Conservation (phyloP, 345 rosid species). For the Alliaria petiolata region DNA sequence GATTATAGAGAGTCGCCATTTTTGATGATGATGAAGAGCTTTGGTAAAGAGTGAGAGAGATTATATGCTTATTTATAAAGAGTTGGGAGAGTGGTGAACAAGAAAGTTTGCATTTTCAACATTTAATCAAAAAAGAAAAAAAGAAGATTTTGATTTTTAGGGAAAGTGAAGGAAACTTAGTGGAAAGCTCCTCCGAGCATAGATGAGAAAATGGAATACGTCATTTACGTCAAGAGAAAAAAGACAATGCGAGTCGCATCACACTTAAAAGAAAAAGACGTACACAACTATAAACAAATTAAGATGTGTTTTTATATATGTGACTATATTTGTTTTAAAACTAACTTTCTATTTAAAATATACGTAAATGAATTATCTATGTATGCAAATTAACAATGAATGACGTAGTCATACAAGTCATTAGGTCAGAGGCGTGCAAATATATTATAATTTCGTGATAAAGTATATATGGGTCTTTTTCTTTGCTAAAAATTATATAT, state of each 20-base stretch:
- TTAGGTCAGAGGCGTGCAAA: not conserved
- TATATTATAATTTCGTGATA: not conserved
- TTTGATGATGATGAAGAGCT: not conserved
- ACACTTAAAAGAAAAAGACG: not conserved
- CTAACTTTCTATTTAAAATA: too few species aligned
- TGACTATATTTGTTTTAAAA: not conserved
- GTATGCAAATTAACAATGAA: not conserved
- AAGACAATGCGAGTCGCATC: slow-evolving; percentile 22
- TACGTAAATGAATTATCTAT: not conserved
- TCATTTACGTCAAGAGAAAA: slow-evolving; percentile 25
- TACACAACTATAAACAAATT: not conserved
- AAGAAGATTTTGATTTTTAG: not conserved
- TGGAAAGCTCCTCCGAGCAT: slow-evolving; percentile 17
- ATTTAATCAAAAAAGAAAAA: not conserved
- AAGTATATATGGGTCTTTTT: not conserved
- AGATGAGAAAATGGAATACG: slow-evolving; percentile 27
- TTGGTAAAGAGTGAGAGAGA: not conserved
- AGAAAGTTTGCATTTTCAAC: not conserved
- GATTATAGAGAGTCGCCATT: slow-evolving; percentile 27
- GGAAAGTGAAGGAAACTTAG: slow-evolving; percentile 17
- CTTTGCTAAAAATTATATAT: not conserved
- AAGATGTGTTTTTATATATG: not conserved
- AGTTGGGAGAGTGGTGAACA: not conserved
- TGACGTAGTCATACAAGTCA: not conserved
- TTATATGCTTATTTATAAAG: not conserved